Percentiles rank a stretch among this genome's conserved stretches.
Conservation (phyloP, 441 rosid genomes). For the Flueggea neowawraea region DNA sequence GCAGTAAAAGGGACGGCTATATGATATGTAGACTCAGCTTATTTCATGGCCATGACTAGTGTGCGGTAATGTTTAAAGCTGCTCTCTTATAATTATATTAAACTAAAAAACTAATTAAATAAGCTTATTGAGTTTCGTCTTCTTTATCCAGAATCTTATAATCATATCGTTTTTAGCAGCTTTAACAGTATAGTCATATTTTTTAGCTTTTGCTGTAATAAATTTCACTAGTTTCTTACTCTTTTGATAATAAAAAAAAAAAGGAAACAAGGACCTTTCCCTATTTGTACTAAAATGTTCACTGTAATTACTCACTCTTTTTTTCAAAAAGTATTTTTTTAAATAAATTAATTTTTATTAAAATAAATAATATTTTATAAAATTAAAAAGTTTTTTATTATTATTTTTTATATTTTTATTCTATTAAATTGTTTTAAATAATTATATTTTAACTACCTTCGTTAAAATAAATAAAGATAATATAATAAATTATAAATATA, state of each 20-base stretch:
- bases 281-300: constrained; percentile 12
- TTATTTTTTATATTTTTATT: no score
- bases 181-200: constrained; percentile 19
- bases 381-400: no score
- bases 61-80: constrained; percentile 48
- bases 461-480: no score
- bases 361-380: no score
- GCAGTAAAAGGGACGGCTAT: constrained; percentile 35
- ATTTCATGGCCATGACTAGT: constrained; percentile 26
- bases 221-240: constrained; percentile 6
- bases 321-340: no score
- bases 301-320: no score
- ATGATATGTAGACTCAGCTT: constrained; percentile 21
- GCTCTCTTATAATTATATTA: constrained; percentile 6
- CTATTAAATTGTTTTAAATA: no score
- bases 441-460: no score
- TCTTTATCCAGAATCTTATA: constrained; percentile 20
- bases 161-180: constrained; percentile 21
- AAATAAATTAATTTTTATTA: no score
- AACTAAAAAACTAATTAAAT: no score
- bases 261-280: constrained; percentile 15
- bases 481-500: no score
- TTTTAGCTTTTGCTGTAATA: constrained; percentile 15
- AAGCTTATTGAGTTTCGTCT: constrained; percentile 17
- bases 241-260: constrained; percentile 4